Evolutionary conservation across 768 basidiomycete genomes (phyloP), one percentile per base, ranked within the genome.

Genomic region (Tephrocybe sp.): DNA sequence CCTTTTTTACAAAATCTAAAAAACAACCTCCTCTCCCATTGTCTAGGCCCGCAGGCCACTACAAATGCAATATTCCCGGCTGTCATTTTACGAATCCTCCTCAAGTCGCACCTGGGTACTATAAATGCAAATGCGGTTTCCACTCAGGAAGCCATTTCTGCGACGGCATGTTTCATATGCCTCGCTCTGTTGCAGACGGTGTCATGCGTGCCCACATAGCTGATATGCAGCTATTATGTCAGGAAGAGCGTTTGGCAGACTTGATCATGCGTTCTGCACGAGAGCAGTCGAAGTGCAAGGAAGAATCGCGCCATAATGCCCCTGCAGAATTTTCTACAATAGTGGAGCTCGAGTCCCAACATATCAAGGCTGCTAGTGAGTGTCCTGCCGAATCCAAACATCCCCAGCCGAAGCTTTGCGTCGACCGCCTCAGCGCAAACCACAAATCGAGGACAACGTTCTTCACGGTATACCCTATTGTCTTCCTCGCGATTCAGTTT

Each of bases 41-140:
- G 16, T 46, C 55, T 42, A 64, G 65, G 62, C 65, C 64, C 3
- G 59, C 62, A 3, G 51, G 49, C 30, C 62, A 68, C 52, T 61
- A 59, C 53, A 65, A 65, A 53, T 71, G 70, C 57, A 63, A 46
- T 38, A 53, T 56, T 20, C 46, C 52, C 8, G 40, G 34, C 16
- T 71, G 70, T 56, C 36, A 38, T 9, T 63, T 54, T 39, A 52
- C 60, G 20, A 71, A 71, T 52, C 59, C 60, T 8, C 66, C 67
- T 31, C 68, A 71, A 47, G 59, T 59, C 10, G 63, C 51, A 8
- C 50, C 60, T 30, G 70, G 70, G 10, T 51, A 38, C 3, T 71
- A 68, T 49, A 50, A 59, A 22, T 71, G 70, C 54, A 52, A 54
- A 23, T 62, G 60, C 19, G 35, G 36, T 20, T 32, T 44, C 11